Conservation (phyloP, 2,329 filamentous ascomycete genomes). For the Chrysoporthe cubensis region DNA sequence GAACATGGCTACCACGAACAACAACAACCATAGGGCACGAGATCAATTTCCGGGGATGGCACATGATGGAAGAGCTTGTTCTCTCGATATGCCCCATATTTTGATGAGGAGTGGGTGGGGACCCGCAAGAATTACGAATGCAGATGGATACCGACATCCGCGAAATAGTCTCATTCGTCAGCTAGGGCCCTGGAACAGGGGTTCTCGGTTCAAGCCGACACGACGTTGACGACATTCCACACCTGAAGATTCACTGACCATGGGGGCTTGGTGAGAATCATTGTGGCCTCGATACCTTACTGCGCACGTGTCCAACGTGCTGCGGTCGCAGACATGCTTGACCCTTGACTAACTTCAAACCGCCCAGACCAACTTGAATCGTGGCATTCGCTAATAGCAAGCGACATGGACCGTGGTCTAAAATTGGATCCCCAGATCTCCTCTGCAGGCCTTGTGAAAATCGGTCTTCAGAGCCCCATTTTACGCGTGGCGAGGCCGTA, state of each 20-base stretch:
- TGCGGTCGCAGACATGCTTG: neutral
- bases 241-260: neutral
- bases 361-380: neutral
- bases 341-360: neutral
- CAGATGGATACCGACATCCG: neutral
- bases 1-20: neutral
- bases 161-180: conserved; percentile 1
- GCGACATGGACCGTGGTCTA: neutral
- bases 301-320: neutral
- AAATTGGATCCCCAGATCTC: conserved; percentile 1
- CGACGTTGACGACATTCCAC: neutral
- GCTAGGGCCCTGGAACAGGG: neutral
- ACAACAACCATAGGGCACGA: neutral
- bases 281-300: neutral
- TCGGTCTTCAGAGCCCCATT: neutral
- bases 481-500: neutral
- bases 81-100: neutral
- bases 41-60: neutral
- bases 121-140: neutral
- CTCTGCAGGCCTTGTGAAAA: neutral
- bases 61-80: neutral
- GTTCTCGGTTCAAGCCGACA: conserved; percentile 6
- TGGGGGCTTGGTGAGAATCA: neutral
- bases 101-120: neutral
- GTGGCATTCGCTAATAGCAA: neutral